Evolutionary conservation across 2,329 filamentous ascomycete genomes (phyloP).

Genomic region (Akanthomyces muscarius): DNA sequence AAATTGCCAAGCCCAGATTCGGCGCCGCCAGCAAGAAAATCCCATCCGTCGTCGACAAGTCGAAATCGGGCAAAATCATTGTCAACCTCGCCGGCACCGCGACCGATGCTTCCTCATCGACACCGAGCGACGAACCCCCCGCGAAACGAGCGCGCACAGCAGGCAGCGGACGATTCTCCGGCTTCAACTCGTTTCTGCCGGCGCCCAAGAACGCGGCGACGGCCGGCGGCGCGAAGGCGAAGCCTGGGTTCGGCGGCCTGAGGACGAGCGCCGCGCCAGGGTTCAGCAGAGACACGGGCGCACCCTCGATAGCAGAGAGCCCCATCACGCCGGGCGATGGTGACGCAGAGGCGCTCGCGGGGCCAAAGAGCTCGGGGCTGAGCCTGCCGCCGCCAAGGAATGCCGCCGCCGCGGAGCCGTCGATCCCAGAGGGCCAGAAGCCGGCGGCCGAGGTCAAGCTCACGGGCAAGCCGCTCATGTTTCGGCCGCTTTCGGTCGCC

Average conservation of each 20-base stretch:
- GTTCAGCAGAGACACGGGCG: constrained; percentile 59
- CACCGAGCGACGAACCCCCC: constrained; percentile 42
- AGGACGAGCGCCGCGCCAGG: constrained; percentile 82
- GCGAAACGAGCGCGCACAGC: constrained; percentile 64
- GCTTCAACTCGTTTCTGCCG: constrained; percentile 83
- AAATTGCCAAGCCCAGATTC: constrained; percentile 28
- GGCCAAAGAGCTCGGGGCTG: constrained; percentile 29
- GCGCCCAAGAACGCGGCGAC: constrained; percentile 64
- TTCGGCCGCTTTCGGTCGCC: constrained; percentile 81
- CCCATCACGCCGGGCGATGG: constrained; percentile 23
- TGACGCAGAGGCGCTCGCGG: constrained; percentile 22
- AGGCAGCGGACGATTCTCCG: constrained; percentile 56
- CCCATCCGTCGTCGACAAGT: constrained; percentile 75
- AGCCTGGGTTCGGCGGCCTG: constrained; percentile 50
- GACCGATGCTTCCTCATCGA: constrained; percentile 34
- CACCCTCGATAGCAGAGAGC: constrained; percentile 6
- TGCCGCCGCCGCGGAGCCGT: constrained; percentile 35
- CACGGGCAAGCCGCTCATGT: constrained; percentile 78
- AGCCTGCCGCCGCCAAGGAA: constrained; percentile 36
- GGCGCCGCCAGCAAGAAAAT: constrained; percentile 47
- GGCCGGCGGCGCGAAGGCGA: constrained; percentile 21
- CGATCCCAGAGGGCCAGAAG: constrained; percentile 53
- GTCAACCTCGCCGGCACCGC: constrained; percentile 65
- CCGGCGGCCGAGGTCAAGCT: constrained; percentile 62
- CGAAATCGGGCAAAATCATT: constrained; percentile 78